phyloP scores from a whole-genome alignment of 2,329 filamentous ascomycete genomes.

The Fusarium sp. region DNA sequence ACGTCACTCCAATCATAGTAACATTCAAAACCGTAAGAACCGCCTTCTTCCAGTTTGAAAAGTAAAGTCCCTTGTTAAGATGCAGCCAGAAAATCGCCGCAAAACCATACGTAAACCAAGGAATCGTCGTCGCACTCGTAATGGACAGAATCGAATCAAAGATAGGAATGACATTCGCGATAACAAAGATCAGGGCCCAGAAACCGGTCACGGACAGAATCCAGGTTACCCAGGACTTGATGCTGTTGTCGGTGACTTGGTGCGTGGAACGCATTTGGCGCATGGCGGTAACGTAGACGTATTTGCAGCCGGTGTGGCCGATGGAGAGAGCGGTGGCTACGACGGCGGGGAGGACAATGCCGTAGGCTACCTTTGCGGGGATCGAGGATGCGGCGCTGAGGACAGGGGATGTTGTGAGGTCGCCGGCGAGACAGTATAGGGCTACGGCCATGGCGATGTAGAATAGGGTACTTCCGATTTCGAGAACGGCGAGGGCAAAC shows the following conservation, averaged over 20 bases:
- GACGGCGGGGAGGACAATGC: constrained; percentile 42
- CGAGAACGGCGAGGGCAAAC: constrained; percentile 36
- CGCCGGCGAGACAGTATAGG: constrained; percentile 41
- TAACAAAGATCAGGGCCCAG: constrained; percentile 44
- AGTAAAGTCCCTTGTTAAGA: constrained; percentile 35
- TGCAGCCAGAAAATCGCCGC: constrained; percentile 44
- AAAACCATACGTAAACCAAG: constrained; percentile 45
- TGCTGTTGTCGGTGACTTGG: constrained; percentile 36
- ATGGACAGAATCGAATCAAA: constrained; percentile 47
- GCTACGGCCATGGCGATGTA: constrained; percentile 42
- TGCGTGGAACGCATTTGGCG: constrained; percentile 31
- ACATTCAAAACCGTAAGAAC: constrained; percentile 33
- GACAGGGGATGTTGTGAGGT: constrained; percentile 40
- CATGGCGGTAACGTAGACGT: constrained; percentile 37
- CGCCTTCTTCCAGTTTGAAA: constrained; percentile 37
- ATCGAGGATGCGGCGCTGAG: constrained; percentile 39
- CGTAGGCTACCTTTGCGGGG: constrained; percentile 45
- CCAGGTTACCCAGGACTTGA: constrained; percentile 46
- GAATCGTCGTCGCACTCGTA: constrained; percentile 40
- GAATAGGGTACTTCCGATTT: constrained; percentile 42
- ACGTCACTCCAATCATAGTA: constrained; percentile 30
- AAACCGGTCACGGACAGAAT: constrained; percentile 36
- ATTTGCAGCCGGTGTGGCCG: constrained; percentile 46
- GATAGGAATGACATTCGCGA: constrained; percentile 46
- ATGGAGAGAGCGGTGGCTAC: constrained; percentile 41